phyloP scores from a whole-genome alignment of 495 filamentous ascomycete genomes.

The Bombardia bombarda region DNA sequence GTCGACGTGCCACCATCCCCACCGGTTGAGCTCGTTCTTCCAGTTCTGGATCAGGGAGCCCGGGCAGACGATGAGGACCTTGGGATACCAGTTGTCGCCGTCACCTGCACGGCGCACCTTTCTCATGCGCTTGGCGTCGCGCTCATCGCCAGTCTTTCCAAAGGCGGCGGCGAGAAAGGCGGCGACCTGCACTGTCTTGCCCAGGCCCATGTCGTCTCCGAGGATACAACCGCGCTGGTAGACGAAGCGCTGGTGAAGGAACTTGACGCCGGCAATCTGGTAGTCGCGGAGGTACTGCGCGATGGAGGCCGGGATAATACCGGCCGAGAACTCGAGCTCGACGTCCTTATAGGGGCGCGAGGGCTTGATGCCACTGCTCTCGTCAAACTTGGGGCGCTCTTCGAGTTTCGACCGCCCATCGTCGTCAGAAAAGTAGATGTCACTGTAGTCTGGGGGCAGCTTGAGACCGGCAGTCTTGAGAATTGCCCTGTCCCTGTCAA shows the following conservation, averaged over 20 bases:
- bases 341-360: conserved; percentile 67
- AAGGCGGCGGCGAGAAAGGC: conserved; percentile 90
- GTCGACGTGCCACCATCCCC: conserved; percentile 95
- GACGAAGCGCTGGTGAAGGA: conserved; percentile 84
- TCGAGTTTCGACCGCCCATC: conserved; percentile 54
- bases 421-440: conserved; percentile 82
- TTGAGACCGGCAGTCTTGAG: conserved; percentile 62
- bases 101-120: conserved; percentile 60
- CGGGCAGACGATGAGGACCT: conserved; percentile 79
- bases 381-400: conserved; percentile 62
- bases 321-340: conserved; percentile 63
- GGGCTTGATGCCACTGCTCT: conserved; percentile 44
- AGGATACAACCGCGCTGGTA: conserved; percentile 88
- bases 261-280: conserved; percentile 77
- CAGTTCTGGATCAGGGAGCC: conserved; percentile 86
- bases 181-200: conserved; percentile 95
- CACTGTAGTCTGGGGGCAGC: conserved; percentile 72
- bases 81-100: conserved; percentile 70
- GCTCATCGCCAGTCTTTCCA: conserved; percentile 87
- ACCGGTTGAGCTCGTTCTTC: conserved; percentile 73
- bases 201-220: conserved; percentile 94
- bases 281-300: conserved; percentile 91
- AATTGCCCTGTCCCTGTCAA: conserved; percentile 48
- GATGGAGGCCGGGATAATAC: conserved; percentile 81
- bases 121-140: conserved; percentile 84